phyloP scores from a whole-genome alignment of 169 alveolate genomes.

The Blepharisma undulans region DNA sequence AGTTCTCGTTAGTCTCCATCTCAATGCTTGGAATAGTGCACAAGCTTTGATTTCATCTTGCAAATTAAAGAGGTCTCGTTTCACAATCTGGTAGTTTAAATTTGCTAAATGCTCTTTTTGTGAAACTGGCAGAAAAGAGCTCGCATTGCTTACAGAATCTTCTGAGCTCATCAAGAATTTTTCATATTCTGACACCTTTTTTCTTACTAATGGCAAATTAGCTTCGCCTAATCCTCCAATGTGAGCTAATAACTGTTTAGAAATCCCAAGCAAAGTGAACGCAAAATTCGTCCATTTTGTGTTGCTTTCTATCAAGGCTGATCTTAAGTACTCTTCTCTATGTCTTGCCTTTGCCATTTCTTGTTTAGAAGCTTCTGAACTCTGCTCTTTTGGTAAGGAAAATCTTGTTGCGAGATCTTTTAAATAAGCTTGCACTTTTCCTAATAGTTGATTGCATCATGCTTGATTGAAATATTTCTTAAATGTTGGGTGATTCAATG shows the following conservation, averaged over 20 bases:
- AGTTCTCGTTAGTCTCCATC: conserved; percentile 32
- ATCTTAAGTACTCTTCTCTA: conserved; percentile 25
- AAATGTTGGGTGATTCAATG: conserved; percentile 53
- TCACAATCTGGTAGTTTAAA: neutral
- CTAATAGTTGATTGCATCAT: conserved; percentile 49
- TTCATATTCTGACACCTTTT: conserved; percentile 13
- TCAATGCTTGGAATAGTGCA: conserved; percentile 31
- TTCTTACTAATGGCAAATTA: neutral
- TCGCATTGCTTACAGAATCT: conserved; percentile 30
- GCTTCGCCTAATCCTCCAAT: conserved; percentile 28
- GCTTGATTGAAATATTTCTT: conserved; percentile 51
- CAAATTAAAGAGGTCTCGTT: neutral
- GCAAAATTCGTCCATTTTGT: conserved; percentile 30
- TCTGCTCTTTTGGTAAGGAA: neutral
- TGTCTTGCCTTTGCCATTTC: neutral
- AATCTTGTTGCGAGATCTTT: neutral
- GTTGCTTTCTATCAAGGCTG: conserved; percentile 28
- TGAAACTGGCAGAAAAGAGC: conserved; percentile 20
- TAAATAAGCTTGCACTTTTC: neutral
- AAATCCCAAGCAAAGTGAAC: neutral
- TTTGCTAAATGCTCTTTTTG: neutral
- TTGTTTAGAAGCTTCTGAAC: neutral
- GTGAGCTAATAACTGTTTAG: conserved; percentile 15
- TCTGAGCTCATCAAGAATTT: conserved; percentile 26
- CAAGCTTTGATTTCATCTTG: conserved; percentile 8